phyloP scores from a whole-genome alignment of 352 stramenopile species.

The Bremia lactucae region DNA sequence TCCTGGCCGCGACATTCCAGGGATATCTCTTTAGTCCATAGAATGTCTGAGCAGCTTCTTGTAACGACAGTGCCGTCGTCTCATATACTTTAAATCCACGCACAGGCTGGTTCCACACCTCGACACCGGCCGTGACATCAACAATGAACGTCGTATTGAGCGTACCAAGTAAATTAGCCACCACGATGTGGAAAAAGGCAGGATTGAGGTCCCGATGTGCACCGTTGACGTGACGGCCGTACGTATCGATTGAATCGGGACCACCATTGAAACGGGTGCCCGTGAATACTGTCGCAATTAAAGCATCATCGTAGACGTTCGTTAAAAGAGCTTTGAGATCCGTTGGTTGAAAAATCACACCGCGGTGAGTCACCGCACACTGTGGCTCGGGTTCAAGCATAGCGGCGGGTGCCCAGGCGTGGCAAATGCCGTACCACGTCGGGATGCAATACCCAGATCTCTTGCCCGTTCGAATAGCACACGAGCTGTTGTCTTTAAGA shows the following conservation, averaged over 20 bases:
- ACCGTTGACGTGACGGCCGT: constrained; percentile 22
- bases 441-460: constrained; percentile 28
- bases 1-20: constrained; percentile 29
- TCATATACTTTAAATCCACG: constrained; percentile 27
- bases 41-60: constrained; percentile 21
- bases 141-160: constrained; percentile 28
- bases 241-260: constrained; percentile 13
- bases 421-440: constrained; percentile 31
- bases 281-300: constrained; percentile 19
- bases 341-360: constrained; percentile 26
- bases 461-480: constrained; percentile 14
- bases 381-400: constrained; percentile 24
- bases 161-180: constrained; percentile 27
- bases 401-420: constrained; percentile 25
- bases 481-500: constrained; percentile 11
- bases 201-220: constrained; percentile 31
- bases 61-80: constrained; percentile 13
- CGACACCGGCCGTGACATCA: constrained; percentile 22
- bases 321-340: constrained; percentile 32
- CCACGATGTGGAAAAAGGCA: constrained; percentile 29
- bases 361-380: constrained; percentile 24
- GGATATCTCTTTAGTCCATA: constrained; percentile 27
- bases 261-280: constrained; percentile 23
- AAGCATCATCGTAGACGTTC: constrained; percentile 20
- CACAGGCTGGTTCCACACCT: constrained; percentile 53